Evolutionary conservation across 768 basidiomycete species (phyloP), one percentile per base, ranked within the genome.

Genomic region (Lepiota venenata): DNA sequence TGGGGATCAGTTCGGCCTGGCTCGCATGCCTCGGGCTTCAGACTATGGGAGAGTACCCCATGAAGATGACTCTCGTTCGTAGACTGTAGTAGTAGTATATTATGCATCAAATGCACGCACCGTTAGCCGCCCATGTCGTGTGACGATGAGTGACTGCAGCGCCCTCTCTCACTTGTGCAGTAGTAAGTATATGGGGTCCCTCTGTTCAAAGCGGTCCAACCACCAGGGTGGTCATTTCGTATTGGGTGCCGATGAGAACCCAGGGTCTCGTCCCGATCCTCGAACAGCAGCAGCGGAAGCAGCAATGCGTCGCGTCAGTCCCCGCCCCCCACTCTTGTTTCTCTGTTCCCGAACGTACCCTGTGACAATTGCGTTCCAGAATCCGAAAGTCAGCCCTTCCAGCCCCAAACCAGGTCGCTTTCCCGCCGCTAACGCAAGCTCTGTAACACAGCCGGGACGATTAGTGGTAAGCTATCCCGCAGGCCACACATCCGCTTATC

Each of bases 151-250:
- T 50, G 50, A 37, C 41, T 38, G 52, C 45, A 43, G 38, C 44
- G n/a, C n/a, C n/a, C n/a, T 42, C 22, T 27, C 10, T 27, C 36
- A 39, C 18, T 42, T 14, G 42, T 25, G 48, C 59, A 56, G 48
- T 47, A n/a, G n/a, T n/a, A n/a, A n/a, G n/a, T n/a, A n/a, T n/a
- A 83, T 85, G 83, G 83, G 82, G 58, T 80, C 78, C 56, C 68
- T 82, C 42, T 84, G 82, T 62, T 84, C 83, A 27, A 83, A 79
- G 65, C 64, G 72, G 29, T 66, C 67, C 46, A 59, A 64, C 37
- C 70, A 79, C 53, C 71, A 76, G 56, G 69, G 78, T 50, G 79
- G 80, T 46, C 80, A 82, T 62, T 69, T 64, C 14, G 74, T 84
- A 18, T 70, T 83, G 49, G 72, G 75, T 57, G 60, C 64, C 61